These are phyloP conservation scores for Ehretia macrophylla DNA, from an alignment of 257 asterid species.

Conservation along the genomic window DNA sequence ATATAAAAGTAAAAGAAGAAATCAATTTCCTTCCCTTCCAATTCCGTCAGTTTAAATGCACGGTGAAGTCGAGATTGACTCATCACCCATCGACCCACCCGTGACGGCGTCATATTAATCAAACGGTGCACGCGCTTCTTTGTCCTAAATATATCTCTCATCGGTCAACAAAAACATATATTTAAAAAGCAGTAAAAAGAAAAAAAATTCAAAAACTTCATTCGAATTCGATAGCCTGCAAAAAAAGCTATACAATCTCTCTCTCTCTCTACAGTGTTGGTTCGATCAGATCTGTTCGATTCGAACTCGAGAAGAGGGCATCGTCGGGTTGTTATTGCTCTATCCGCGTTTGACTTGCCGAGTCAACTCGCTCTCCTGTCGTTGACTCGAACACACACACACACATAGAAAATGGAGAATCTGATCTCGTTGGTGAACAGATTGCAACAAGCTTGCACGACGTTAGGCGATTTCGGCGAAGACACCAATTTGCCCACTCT, in stretches of 20 bases:
- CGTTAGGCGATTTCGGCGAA: slow-evolving; percentile 83
- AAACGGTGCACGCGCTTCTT: not conserved
- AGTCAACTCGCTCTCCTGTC: not conserved
- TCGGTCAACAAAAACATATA: not conserved
- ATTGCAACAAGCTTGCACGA: slow-evolving; percentile 81
- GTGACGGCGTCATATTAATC: not conserved
- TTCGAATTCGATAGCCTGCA: not conserved
- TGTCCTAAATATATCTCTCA: not conserved
- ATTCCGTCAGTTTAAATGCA: no score
- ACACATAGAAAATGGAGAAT: slow-evolving; percentile 42
- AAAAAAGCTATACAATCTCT: not conserved
- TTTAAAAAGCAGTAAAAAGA: not conserved
- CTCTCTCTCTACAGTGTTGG: not conserved
- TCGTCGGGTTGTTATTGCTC: no score
- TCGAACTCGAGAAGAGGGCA: no score
- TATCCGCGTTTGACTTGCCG: not conserved
- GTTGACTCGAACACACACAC: not conserved
- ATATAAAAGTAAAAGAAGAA: no score
- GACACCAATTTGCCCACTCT: slow-evolving; percentile 70
- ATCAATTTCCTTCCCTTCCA: no score
- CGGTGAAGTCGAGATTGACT: not conserved
- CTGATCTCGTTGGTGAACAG: slow-evolving; percentile 61
- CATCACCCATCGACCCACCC: not conserved
- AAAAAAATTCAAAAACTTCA: not conserved
- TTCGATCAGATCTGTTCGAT: not conserved